These are phyloP conservation scores for Lolium perenne DNA, from an alignment of 176 grass and related monocot species.

Conservation along the genomic window DNA sequence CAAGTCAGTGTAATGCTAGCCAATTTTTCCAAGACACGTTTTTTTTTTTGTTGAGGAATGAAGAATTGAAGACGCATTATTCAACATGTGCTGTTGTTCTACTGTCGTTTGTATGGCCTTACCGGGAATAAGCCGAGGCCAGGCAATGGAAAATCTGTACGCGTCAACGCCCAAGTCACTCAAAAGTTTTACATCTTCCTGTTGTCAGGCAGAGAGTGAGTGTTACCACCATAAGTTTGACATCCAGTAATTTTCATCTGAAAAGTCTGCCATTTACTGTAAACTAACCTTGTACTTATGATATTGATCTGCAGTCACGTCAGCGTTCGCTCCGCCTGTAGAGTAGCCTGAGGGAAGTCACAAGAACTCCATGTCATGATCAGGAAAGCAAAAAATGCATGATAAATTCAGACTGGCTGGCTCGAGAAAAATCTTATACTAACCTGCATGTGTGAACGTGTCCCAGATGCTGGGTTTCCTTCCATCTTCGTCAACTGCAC, in stretches of 20 bases:
- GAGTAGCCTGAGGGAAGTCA: constrained; percentile 59
- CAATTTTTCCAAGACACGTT: background rate
- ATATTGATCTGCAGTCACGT: constrained; percentile 89
- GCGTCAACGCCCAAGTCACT: constrained; percentile 83
- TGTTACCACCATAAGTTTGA: no score
- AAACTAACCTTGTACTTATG: constrained; percentile 84
- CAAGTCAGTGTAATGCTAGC: background rate
- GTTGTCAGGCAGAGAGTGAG: background rate
- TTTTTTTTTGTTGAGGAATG: no score
- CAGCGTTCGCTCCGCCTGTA: constrained; percentile 51
- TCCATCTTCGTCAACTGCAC: constrained; percentile 66
- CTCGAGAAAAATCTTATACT: background rate
- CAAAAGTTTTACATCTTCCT: constrained; percentile 97
- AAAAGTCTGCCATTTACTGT: no score
- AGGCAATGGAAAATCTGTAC: constrained; percentile 87
- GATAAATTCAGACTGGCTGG: background rate
- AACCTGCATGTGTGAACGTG: constrained; percentile 57
- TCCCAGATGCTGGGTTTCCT: constrained; percentile 88
- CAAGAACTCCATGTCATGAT: background rate
- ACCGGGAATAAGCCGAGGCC: constrained; percentile 91
- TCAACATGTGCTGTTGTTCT: background rate
- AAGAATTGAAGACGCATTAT: no score
- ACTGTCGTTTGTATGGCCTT: background rate
- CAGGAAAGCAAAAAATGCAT: background rate
- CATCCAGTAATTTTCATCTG: no score